Evolutionary conservation across 2,329 filamentous ascomycete species (phyloP).

Genomic region (Venturia asperata): DNA sequence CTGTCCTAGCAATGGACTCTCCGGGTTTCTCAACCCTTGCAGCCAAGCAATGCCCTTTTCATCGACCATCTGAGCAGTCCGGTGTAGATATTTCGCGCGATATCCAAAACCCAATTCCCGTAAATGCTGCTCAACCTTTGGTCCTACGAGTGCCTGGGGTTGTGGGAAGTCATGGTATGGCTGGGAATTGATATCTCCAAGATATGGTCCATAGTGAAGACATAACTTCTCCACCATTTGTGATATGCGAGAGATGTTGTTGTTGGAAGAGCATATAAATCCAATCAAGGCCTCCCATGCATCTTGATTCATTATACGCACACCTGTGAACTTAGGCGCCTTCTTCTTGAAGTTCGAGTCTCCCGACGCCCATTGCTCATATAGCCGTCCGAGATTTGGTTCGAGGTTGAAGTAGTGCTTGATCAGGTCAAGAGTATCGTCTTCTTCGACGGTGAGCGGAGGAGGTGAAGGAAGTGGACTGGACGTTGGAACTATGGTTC

Average conservation of each 20-base stretch:
- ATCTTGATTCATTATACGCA: constrained; percentile 89
- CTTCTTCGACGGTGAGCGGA: constrained; percentile 31
- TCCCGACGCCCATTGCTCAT: constrained; percentile 76
- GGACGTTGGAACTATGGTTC: constrained; percentile 50
- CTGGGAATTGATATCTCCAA: constrained; percentile 62
- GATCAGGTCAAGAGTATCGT: constrained; percentile 66
- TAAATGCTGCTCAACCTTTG: constrained; percentile 71
- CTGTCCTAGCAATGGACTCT: constrained; percentile 53
- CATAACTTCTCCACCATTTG: constrained; percentile 97
- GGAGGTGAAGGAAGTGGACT: constrained; percentile 31
- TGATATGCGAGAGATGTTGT: constrained; percentile 91
- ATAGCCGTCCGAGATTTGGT: constrained; percentile 68
- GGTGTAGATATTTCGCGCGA: constrained; percentile 82
- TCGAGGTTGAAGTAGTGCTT: constrained; percentile 80
- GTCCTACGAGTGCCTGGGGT: constrained; percentile 63
- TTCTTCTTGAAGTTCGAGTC: constrained; percentile 86
- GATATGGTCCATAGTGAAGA: constrained; percentile 68
- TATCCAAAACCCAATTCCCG: constrained; percentile 88
- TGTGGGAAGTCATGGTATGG: constrained; percentile 82
- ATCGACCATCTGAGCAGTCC: constrained; percentile 69
- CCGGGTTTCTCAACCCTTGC: constrained; percentile 67
- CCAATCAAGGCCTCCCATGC: constrained; percentile 89
- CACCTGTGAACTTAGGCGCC: constrained; percentile 79
- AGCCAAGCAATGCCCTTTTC: constrained; percentile 66
- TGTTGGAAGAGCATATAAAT: constrained; percentile 99